phyloP scores from a whole-genome alignment of 108 stramenopile genomes.

The Cyclostephanos invisitatus region DNA sequence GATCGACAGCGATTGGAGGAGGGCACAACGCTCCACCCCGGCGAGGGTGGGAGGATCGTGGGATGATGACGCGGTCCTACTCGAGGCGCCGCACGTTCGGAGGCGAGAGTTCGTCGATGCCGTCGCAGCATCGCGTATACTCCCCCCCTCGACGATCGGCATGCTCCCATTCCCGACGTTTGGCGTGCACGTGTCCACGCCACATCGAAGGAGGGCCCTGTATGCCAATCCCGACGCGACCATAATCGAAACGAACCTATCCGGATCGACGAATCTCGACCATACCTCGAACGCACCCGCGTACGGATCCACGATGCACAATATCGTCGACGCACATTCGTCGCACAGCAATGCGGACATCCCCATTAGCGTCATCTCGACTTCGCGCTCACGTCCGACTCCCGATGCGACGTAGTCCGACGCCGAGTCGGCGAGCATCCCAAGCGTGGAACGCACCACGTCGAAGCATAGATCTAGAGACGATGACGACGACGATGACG shows the following conservation, averaged over 20 bases:
- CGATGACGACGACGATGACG: background rate
- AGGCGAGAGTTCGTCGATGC: background rate
- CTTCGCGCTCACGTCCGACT: slow-evolving; percentile 37
- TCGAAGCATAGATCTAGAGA: slow-evolving; percentile 38
- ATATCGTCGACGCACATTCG: slow-evolving; percentile 14
- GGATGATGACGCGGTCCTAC: background rate
- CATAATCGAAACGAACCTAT: slow-evolving; percentile 23
- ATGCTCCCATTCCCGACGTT: background rate
- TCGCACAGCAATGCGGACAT: slow-evolving; percentile 19
- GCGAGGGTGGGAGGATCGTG: background rate
- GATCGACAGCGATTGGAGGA: slow-evolving; percentile 44
- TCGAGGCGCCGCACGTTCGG: background rate
- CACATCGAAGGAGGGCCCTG: slow-evolving; percentile 21
- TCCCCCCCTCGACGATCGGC: background rate
- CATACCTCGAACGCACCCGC: slow-evolving; percentile 47
- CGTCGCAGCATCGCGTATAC: background rate
- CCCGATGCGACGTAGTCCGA: slow-evolving; percentile 31
- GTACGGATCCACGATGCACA: slow-evolving; percentile 34
- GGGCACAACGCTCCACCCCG: slow-evolving; percentile 31
- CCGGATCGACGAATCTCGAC: slow-evolving; percentile 37
- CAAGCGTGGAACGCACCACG: slow-evolving; percentile 11
- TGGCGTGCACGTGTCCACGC: background rate
- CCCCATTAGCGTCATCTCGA: slow-evolving; percentile 42
- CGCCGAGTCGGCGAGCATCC: slow-evolving; percentile 19
- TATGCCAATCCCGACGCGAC: slow-evolving; percentile 35